Evolutionary conservation across 768 basidiomycete species (phyloP).

Genomic region (Mrakia frigida): DNA sequence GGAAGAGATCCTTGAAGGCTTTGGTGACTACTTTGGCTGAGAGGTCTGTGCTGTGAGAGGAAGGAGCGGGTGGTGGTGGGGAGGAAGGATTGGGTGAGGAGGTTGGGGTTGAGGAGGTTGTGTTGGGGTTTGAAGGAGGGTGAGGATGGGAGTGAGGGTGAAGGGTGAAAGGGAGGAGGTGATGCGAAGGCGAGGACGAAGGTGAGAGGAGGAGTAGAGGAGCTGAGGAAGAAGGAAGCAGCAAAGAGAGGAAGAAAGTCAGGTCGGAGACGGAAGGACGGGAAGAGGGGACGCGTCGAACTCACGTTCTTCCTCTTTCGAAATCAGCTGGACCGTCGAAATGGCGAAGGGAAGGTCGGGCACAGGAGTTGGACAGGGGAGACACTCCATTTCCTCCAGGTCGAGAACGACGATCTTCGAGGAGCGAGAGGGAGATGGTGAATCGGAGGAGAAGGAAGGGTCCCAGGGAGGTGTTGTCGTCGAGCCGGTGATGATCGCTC

Average conservation of each 20-base stretch:
- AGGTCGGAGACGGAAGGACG: background rate
- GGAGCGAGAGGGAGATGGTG: background rate
- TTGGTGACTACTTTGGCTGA: background rate
- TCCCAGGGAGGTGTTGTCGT: background rate
- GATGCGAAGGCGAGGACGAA: background rate
- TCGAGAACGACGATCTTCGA: conserved; percentile 4
- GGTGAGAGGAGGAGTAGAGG: background rate
- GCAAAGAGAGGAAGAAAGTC: background rate
- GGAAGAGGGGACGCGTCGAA: background rate
- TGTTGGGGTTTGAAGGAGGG: background rate
- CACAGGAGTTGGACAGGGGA: background rate
- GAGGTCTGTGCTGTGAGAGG: background rate
- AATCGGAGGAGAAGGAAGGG: background rate
- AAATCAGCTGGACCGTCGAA: background rate
- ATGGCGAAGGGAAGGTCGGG: background rate
- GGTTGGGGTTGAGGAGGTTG: background rate
- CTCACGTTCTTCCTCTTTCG: background rate
- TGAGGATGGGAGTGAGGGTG: background rate
- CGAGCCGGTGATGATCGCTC: background rate
- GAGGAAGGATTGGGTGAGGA: background rate
- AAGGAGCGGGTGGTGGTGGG: background rate
- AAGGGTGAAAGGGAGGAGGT: background rate
- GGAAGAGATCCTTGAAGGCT: conserved; percentile 10
- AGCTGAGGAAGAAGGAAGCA: background rate
- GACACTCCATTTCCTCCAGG: background rate